These are phyloP conservation scores for Alternaria sp. DNA, from an alignment of 2,329 filamentous ascomycete species.

Conservation along the genomic window DNA sequence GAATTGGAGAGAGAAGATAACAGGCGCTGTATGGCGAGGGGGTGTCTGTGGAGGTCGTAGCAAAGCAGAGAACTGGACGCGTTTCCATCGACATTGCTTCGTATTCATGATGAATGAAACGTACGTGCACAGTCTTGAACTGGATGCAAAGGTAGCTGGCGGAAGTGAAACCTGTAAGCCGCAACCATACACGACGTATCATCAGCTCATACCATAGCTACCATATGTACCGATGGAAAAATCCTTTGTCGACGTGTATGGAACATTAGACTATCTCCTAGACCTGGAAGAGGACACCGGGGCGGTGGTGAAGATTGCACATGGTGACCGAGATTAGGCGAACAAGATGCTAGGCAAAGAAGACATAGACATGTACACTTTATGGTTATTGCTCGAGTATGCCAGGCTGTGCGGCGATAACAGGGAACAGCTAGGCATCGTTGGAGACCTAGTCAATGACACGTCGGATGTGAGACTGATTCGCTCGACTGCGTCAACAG, in stretches of 20 bases:
- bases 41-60: constrained; percentile 59
- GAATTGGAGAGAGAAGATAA: constrained; percentile 55
- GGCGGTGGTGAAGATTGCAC: constrained; percentile 66
- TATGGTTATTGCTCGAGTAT: constrained; percentile 64
- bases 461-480: background rate
- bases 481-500: constrained; percentile 1
- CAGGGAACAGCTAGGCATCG: constrained; percentile 53
- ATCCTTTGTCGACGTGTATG: constrained; percentile 74
- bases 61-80: constrained; percentile 68
- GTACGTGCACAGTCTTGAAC: constrained; percentile 61
- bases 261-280: constrained; percentile 77
- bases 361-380: constrained; percentile 77
- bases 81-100: constrained; percentile 80
- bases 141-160: constrained; percentile 17
- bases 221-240: constrained; percentile 87
- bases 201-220: constrained; percentile 73
- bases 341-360: constrained; percentile 72
- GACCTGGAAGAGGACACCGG: constrained; percentile 50
- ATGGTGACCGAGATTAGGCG: constrained; percentile 73
- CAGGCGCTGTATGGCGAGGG: constrained; percentile 59
- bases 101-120: constrained; percentile 76
- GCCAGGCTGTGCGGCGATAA: constrained; percentile 55
- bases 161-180: constrained; percentile 53
- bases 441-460: constrained; percentile 29
- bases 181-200: constrained; percentile 50